phyloP scores from a whole-genome alignment of 2,329 filamentous ascomycete genomes.

The Anthostomella pinea region DNA sequence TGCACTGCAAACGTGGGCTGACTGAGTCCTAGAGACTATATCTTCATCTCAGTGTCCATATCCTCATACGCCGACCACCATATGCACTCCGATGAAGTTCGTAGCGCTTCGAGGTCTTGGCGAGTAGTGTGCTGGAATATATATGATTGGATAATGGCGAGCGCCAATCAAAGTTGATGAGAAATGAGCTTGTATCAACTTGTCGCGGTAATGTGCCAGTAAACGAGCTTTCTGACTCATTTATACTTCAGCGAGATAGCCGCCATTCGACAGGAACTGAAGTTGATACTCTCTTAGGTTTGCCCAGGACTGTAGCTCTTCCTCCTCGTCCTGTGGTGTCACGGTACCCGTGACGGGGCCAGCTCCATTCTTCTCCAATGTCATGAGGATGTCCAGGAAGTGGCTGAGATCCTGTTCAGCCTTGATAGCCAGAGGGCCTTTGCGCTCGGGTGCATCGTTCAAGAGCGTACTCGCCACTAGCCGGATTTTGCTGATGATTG shows the following conservation, averaged over 20 bases:
- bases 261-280: slow-evolving; percentile 65
- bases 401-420: slow-evolving; percentile 69
- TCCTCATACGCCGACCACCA: too few relatives aligned
- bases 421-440: slow-evolving; percentile 49
- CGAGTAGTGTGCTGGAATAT: too few relatives aligned
- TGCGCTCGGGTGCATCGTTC: slow-evolving; percentile 51
- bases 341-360: slow-evolving; percentile 34
- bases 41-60: too few relatives aligned
- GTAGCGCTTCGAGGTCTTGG: too few relatives aligned
- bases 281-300: slow-evolving; percentile 76
- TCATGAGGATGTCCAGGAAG: slow-evolving; percentile 72
- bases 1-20: too few relatives aligned
- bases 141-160: too few relatives aligned
- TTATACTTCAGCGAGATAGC: slow-evolving; percentile 37
- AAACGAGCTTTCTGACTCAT: too few relatives aligned
- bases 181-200: too few relatives aligned
- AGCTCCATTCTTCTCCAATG: slow-evolving; percentile 64
- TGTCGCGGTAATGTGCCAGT: too few relatives aligned
- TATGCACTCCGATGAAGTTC: too few relatives aligned
- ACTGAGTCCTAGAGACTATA: too few relatives aligned
- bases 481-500: slow-evolving; percentile 77
- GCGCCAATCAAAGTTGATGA: too few relatives aligned
- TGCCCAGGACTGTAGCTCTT: slow-evolving; percentile 74
- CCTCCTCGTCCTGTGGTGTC: slow-evolving; percentile 65
- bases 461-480: slow-evolving; percentile 80